A percentile compares a stretch with the other conserved stretches of the same genome.
phyloP scores from a whole-genome alignment of 1,284 basidiomycete species.

The Ustilago lituana region DNA sequence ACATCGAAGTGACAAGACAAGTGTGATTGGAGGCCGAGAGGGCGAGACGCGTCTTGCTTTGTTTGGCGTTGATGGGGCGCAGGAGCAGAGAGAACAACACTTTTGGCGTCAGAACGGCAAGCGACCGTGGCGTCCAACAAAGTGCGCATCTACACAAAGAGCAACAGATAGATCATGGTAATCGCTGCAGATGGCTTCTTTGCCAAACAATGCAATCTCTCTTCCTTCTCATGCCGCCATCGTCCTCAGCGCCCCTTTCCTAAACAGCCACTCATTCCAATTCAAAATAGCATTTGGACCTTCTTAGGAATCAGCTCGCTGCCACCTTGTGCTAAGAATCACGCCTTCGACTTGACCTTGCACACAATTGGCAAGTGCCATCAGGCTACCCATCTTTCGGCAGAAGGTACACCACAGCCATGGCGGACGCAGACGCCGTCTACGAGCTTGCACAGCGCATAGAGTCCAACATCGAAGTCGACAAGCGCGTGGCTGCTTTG shows the following conservation, averaged over 20 bases:
- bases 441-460: conserved; percentile 43
- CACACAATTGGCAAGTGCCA: too few relatives aligned
- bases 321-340: too few relatives aligned
- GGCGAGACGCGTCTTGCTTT: conserved; percentile 18
- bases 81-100: conserved; percentile 20
- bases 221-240: not conserved
- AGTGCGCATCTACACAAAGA: not conserved
- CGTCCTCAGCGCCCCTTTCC: too few relatives aligned
- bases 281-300: too few relatives aligned
- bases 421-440: conserved; percentile 45
- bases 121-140: not conserved
- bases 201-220: not conserved
- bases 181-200: not conserved
- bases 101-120: not conserved
- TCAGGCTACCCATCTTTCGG: too few relatives aligned
- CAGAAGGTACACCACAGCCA: conserved; percentile 7
- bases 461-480: conserved; percentile 44
- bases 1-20: not conserved
- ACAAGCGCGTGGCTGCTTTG: conserved; percentile 41
- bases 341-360: too few relatives aligned
- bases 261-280: too few relatives aligned
- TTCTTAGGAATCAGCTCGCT: too few relatives aligned
- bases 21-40: not conserved
- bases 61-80: conserved; percentile 2
- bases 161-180: conserved; percentile 13